Percentiles rank a stretch among this genome's conserved stretches.
Evolutionary conservation across 305 asterid species (phyloP).

Genomic region (Fraxinus angustifolia): DNA sequence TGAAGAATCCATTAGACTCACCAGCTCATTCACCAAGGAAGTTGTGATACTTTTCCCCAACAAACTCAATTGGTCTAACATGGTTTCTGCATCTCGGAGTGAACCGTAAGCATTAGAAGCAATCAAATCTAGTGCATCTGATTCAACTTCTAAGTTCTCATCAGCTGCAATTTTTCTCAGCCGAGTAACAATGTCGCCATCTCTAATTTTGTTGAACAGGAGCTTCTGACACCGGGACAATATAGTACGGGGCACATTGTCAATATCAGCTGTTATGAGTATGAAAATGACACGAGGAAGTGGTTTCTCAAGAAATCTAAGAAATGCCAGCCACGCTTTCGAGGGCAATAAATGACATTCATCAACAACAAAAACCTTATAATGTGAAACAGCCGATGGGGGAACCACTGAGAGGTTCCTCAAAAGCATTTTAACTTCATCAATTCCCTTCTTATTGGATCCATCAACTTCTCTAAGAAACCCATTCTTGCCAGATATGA

Average conservation of each 20-base stretch:
- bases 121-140: conserved; percentile 75
- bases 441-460: conserved; percentile 60
- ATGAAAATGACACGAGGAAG: conserved; percentile 59
- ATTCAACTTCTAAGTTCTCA: conserved; percentile 69
- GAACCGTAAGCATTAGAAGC: conserved; percentile 87
- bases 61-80: conserved; percentile 89
- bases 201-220: conserved; percentile 67
- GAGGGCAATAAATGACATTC: conserved; percentile 86
- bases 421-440: conserved; percentile 45
- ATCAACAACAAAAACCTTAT: conserved; percentile 61
- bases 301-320: conserved; percentile 71
- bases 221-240: conserved; percentile 81
- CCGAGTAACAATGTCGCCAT: conserved; percentile 56
- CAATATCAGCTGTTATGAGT: conserved; percentile 68
- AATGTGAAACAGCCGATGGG: conserved; percentile 37
- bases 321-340: conserved; percentile 70
- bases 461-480: conserved; percentile 68
- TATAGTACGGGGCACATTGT: conserved; percentile 67
- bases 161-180: conserved; percentile 59
- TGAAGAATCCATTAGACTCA: conserved; percentile 39
- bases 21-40: conserved; percentile 88
- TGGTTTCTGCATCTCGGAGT: conserved; percentile 83
- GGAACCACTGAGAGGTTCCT: conserved; percentile 41
- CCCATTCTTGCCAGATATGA: conserved; percentile 60
- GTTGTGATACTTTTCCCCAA: conserved; percentile 76